A percentile compares a stretch with the other conserved stretches of the same genome.
Evolutionary conservation across 202 grass and related monocot species (phyloP).

Genomic region (Setaria italica): DNA sequence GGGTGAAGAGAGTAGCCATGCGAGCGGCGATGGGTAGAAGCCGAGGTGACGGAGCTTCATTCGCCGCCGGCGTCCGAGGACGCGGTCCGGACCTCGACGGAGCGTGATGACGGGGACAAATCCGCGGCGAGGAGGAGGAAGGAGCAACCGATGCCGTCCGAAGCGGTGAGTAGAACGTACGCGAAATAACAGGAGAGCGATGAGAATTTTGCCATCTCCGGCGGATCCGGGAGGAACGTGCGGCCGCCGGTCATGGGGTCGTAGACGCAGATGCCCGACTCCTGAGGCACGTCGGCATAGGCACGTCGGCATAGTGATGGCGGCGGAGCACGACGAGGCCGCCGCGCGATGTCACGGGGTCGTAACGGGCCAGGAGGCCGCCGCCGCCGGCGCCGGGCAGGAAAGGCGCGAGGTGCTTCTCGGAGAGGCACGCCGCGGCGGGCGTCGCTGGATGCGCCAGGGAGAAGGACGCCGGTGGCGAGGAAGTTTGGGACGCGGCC

Average conservation of each 20-base stretch:
- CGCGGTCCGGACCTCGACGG: not conserved
- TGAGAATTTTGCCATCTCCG: not conserved
- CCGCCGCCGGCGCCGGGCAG: not conserved
- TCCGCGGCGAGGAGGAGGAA: not conserved
- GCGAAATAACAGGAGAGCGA: accelerated
- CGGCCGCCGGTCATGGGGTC: not conserved
- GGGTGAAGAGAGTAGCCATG: not conserved
- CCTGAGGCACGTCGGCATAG: too few relatives aligned
- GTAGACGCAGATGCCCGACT: not conserved
- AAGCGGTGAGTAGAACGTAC: not conserved
- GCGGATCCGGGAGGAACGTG: not conserved
- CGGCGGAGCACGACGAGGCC: not conserved
- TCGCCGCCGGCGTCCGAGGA: not conserved
- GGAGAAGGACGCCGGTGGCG: not conserved
- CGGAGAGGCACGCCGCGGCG: not conserved
- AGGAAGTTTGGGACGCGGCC: too few relatives aligned
- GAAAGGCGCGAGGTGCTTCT: not conserved
- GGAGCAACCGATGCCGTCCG: not conserved
- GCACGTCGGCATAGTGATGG: too few relatives aligned
- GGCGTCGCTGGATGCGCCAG: not conserved
- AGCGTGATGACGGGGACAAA: not conserved
- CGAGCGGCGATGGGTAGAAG: not conserved
- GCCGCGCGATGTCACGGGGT: not conserved
- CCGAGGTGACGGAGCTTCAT: not conserved
- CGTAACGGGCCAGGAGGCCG: not conserved